phyloP scores from a whole-genome alignment of 1,284 basidiomycete species.

The Austroboletus niveus region DNA sequence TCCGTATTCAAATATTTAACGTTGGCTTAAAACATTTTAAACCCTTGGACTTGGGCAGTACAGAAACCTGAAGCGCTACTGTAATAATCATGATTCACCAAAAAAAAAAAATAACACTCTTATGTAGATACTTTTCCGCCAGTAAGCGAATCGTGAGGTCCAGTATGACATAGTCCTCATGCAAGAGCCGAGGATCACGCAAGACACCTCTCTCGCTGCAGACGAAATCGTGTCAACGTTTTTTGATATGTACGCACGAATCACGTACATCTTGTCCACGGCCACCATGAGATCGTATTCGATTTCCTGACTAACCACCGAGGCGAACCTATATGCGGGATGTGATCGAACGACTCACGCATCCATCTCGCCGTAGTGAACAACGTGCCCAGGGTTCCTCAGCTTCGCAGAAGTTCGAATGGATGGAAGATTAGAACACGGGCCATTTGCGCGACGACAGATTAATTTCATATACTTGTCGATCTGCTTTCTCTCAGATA shows the following conservation, averaged over 20 bases:
- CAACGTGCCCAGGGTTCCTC: slow-evolving; percentile 59
- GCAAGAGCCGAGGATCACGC: slow-evolving; percentile 60
- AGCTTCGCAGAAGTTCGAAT: slow-evolving; percentile 25
- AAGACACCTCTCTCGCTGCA: slow-evolving; percentile 69
- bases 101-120: no score
- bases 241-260: no score
- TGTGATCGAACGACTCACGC: slow-evolving; percentile 85
- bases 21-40: no score
- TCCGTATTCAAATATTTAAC: no score
- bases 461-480: slow-evolving; percentile 80
- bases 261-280: slow-evolving; percentile 88
- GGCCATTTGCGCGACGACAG: slow-evolving; percentile 77
- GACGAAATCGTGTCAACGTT: slow-evolving; percentile 12
- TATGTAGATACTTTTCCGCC: no score
- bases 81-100: no score
- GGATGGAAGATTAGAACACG: slow-evolving; percentile 22
- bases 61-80: no score
- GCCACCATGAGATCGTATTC: slow-evolving; percentile 93
- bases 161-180: slow-evolving; percentile 42
- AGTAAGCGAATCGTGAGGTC: no score
- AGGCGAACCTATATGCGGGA: slow-evolving; percentile 89
- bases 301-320: slow-evolving; percentile 86
- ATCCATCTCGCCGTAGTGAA: slow-evolving; percentile 93
- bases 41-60: no score
- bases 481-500: slow-evolving; percentile 63